Evolutionary conservation across 2,329 filamentous ascomycete genomes (phyloP).

Genomic region (Sclerotiophoma versabilis): DNA sequence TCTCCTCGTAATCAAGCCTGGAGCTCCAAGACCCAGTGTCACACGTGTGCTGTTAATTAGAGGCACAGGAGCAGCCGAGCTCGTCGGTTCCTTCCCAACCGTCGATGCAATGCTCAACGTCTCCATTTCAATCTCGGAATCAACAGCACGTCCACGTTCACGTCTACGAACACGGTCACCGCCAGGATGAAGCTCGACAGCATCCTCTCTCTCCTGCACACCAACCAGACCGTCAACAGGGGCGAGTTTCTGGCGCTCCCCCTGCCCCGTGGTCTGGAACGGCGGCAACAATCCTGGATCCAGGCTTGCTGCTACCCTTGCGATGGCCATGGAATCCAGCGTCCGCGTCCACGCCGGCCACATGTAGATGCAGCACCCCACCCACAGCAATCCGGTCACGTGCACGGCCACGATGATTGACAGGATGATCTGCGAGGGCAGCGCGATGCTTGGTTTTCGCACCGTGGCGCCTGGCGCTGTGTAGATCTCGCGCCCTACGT

Average conservation of each 20-base stretch:
- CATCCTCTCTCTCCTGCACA: not conserved
- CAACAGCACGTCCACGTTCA: not conserved
- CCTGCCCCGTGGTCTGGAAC: not conserved
- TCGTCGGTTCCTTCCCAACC: not conserved
- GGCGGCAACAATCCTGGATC: not conserved
- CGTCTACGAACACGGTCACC: not conserved
- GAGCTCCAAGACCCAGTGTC: not conserved
- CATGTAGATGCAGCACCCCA: not conserved
- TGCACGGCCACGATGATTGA: not conserved
- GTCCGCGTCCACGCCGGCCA: constrained; percentile 12
- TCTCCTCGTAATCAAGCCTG: not conserved
- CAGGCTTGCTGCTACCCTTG: not conserved
- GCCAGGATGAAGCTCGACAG: not conserved
- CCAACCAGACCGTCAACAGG: not conserved
- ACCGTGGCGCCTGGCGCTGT: not conserved
- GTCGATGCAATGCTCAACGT: not conserved
- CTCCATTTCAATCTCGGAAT: not conserved
- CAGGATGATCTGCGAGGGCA: not conserved
- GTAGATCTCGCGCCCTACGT: constrained; percentile 1
- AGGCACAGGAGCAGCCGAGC: not conserved
- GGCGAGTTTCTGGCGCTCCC: not conserved
- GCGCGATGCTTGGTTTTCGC: not conserved
- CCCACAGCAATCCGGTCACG: not conserved
- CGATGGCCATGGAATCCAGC: constrained; percentile 14
- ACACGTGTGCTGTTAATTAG: not conserved